Conservation (phyloP, 1,284 basidiomycete species). For the Veloboletus limbatus region DNA sequence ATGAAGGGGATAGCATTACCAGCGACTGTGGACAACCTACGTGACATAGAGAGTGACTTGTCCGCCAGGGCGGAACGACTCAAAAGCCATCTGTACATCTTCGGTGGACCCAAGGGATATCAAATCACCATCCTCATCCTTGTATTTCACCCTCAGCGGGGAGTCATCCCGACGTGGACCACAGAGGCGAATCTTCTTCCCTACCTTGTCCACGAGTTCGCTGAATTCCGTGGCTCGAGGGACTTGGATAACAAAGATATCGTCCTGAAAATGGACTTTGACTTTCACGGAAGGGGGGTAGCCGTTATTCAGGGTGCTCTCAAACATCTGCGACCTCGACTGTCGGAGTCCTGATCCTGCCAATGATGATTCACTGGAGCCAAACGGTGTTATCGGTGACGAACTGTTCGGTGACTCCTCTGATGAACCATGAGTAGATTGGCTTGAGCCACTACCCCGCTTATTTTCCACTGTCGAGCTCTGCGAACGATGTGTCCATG, state of each 20-base stretch:
- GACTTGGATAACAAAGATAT: conserved; percentile 91
- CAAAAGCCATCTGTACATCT: conserved; percentile 89
- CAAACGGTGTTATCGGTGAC: conserved; percentile 80
- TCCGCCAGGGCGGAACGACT: conserved; percentile 67
- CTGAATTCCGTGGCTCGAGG: conserved; percentile 72
- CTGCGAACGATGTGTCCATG: conserved; percentile 51
- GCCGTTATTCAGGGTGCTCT: conserved; percentile 33
- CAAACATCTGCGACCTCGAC: conserved; percentile 52
- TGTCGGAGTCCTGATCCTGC: conserved; percentile 52
- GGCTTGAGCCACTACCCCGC: conserved; percentile 75
- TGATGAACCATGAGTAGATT: conserved; percentile 70
- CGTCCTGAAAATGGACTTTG: conserved; percentile 86
- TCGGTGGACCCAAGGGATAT: conserved; percentile 84
- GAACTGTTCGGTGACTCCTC: conserved; percentile 78
- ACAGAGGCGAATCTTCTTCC: conserved; percentile 88
- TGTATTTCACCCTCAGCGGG: conserved; percentile 82
- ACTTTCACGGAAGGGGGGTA: conserved; percentile 63
- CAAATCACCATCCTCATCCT: conserved; percentile 89
- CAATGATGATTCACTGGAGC: conserved; percentile 78
- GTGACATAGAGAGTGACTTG: conserved; percentile 76
- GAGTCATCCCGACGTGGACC: conserved; percentile 72
- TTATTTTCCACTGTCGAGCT: conserved; percentile 54
- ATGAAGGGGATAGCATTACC: conserved; percentile 2
- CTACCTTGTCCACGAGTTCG: conserved; percentile 86
- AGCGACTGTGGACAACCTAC: conserved; percentile 32